Conservation (phyloP, 75 land plant species). For the Azolla pinnata region DNA sequence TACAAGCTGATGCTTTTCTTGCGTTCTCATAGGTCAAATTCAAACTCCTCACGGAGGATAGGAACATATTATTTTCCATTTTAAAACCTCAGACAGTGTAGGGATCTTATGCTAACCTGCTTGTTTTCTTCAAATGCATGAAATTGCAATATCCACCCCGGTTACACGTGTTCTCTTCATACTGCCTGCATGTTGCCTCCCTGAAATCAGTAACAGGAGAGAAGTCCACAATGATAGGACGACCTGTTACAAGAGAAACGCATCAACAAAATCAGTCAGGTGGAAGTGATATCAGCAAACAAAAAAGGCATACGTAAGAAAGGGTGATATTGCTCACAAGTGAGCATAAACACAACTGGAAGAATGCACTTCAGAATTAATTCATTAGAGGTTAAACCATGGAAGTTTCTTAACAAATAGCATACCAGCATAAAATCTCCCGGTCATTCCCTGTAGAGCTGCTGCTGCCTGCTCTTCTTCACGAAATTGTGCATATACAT, state of each 20-base stretch:
- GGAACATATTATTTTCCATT: too few relatives aligned
- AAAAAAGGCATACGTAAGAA: not conserved
- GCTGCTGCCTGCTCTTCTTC: constrained; percentile 48
- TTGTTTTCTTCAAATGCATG: constrained; percentile 47
- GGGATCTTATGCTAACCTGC: constrained; percentile 17
- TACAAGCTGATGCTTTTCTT: too few relatives aligned
- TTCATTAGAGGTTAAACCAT: too few relatives aligned
- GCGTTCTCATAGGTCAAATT: too few relatives aligned
- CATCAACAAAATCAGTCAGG: too few relatives aligned
- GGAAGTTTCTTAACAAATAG: not conserved
- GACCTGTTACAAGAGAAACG: constrained; percentile 20
- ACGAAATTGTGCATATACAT: constrained; percentile 48
- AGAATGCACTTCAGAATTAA: too few relatives aligned
- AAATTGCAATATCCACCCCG: constrained; percentile 51
- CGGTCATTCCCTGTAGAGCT: constrained; percentile 29
- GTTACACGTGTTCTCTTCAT: constrained; percentile 52
- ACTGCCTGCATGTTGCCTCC: constrained; percentile 50
- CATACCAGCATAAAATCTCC: constrained; percentile 45
- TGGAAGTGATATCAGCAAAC: not conserved
- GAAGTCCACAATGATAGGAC: constrained; percentile 45
- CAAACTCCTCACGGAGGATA: too few relatives aligned
- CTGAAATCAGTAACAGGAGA: constrained; percentile 50
- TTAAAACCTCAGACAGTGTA: not conserved
- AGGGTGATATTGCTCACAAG: not conserved
- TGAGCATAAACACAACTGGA: not conserved